Evolutionary conservation across 495 filamentous ascomycete species (phyloP).

Genomic region (Penicillium daleae): DNA sequence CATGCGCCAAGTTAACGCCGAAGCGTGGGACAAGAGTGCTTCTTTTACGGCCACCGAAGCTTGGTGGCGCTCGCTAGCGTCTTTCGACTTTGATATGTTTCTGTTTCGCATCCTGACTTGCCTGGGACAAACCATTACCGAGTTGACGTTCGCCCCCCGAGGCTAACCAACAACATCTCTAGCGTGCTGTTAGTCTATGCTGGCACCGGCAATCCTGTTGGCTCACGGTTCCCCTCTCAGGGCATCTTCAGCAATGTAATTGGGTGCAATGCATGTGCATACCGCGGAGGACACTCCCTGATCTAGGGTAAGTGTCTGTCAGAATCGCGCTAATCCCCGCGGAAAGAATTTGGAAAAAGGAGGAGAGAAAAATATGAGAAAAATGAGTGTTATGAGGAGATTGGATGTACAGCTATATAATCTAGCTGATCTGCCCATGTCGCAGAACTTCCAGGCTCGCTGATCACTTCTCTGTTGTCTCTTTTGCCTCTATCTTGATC

Average conservation of each 20-base stretch:
- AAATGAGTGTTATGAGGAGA: not conserved
- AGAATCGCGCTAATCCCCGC: conserved; percentile 13
- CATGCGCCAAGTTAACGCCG: conserved; percentile 17
- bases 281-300: conserved; percentile 3
- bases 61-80: conserved; percentile 27
- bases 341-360: not conserved
- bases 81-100: conserved; percentile 11
- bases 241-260: conserved; percentile 5
- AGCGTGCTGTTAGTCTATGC: conserved; percentile 14
- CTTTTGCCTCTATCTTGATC: not conserved
- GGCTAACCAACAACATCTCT: conserved; percentile 15
- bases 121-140: conserved; percentile 21
- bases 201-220: conserved; percentile 15
- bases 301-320: conserved; percentile 9
- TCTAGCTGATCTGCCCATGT: conserved; percentile 5
- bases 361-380: not conserved
- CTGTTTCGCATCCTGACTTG: not conserved
- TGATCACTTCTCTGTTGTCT: conserved; percentile 9
- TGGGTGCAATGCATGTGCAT: conserved; percentile 5
- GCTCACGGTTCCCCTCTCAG: conserved; percentile 8
- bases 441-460: not conserved
- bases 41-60: conserved; percentile 19
- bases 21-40: conserved; percentile 17
- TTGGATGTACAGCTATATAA: conserved; percentile 16
- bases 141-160: conserved; percentile 16